A percentile compares a stretch with the other conserved stretches of the same genome.
These are phyloP conservation scores for Forsythia suspensa DNA, from an alignment of 257 asterid genomes.

Conservation along the genomic window DNA sequence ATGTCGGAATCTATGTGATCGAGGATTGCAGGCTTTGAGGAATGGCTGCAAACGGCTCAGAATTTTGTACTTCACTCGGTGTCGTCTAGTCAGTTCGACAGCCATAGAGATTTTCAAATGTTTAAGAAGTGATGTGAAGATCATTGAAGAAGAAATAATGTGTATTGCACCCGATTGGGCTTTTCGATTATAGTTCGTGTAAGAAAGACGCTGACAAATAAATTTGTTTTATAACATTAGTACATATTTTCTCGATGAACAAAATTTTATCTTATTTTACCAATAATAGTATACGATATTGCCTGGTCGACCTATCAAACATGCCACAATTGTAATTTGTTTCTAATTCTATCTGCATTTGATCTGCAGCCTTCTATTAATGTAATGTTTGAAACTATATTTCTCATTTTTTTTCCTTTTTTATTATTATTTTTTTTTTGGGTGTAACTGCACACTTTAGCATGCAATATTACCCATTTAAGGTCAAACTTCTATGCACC, in stretches of 20 bases:
- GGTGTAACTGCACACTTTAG: too few species aligned
- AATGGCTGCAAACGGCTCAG: slow-evolving; percentile 57
- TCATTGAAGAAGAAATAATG: slow-evolving; percentile 55
- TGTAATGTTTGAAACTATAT: too few species aligned
- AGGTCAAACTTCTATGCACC: too few species aligned
- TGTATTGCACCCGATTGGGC: slow-evolving; percentile 48
- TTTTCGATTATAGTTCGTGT: slow-evolving; percentile 21
- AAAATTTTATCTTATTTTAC: background rate
- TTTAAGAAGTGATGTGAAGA: slow-evolving; percentile 48
- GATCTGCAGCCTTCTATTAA: too few species aligned
- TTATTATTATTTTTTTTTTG: too few species aligned
- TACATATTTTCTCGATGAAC: background rate
- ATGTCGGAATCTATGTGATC: slow-evolving; percentile 56
- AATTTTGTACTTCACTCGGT: slow-evolving; percentile 41
- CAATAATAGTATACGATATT: background rate
- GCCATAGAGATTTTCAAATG: slow-evolving; percentile 51
- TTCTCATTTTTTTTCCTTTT: too few species aligned
- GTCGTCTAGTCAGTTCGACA: slow-evolving; percentile 31
- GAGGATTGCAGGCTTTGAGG: slow-evolving; percentile 54
- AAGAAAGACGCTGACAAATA: background rate
- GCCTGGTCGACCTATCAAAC: background rate
- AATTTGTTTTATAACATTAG: background rate
- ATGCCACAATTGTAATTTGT: background rate
- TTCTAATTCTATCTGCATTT: too few species aligned
- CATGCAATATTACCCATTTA: too few species aligned